Percentiles rank a stretch among this genome's conserved stretches.
Conservation (phyloP, 495 filamentous ascomycete species). For the Penicillium canariense region DNA sequence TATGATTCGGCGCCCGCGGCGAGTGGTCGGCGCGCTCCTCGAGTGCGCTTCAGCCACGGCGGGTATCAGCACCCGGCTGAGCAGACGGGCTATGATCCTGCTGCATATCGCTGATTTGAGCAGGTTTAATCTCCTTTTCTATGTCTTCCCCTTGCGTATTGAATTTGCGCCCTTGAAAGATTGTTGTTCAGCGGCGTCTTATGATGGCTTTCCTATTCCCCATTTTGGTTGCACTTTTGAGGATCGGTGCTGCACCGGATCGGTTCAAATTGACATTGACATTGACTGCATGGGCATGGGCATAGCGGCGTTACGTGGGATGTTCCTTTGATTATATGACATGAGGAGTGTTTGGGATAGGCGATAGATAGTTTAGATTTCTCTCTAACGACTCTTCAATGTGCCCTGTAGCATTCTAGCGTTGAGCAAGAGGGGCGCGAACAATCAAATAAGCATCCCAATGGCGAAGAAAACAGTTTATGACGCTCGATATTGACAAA, state of each 20-base stretch:
- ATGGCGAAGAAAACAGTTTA: slow-evolving; percentile 17
- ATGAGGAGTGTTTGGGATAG: slow-evolving; percentile 1
- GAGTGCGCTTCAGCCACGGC: slow-evolving; percentile 19
- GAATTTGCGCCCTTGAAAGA: no score
- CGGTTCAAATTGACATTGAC: background rate
- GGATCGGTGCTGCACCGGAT: background rate
- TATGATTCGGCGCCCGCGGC: slow-evolving; percentile 23
- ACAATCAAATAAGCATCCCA: slow-evolving; percentile 18
- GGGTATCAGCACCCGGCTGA: slow-evolving; percentile 23
- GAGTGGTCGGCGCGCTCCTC: slow-evolving; percentile 13
- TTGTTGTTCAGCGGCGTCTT: slow-evolving; percentile 25
- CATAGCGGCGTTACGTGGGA: slow-evolving; percentile 5
- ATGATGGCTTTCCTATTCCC: slow-evolving; percentile 33
- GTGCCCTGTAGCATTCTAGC: slow-evolving; percentile 10
- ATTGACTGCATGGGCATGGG: slow-evolving; percentile 7
- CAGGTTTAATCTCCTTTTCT: no score
- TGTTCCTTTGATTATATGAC: slow-evolving; percentile 3
- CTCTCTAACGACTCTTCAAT: slow-evolving; percentile 8
- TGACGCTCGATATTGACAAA: slow-evolving; percentile 28
- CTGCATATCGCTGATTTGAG: slow-evolving; percentile 36
- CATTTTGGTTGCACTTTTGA: background rate
- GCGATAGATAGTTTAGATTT: slow-evolving; percentile 19
- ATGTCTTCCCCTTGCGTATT: no score
- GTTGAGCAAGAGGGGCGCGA: background rate
- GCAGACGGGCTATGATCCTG: slow-evolving; percentile 38